A percentile compares a stretch with the other conserved stretches of the same genome.
Evolutionary conservation across 202 grass and related monocot genomes (phyloP).

Genomic region (Zizania palustris): DNA sequence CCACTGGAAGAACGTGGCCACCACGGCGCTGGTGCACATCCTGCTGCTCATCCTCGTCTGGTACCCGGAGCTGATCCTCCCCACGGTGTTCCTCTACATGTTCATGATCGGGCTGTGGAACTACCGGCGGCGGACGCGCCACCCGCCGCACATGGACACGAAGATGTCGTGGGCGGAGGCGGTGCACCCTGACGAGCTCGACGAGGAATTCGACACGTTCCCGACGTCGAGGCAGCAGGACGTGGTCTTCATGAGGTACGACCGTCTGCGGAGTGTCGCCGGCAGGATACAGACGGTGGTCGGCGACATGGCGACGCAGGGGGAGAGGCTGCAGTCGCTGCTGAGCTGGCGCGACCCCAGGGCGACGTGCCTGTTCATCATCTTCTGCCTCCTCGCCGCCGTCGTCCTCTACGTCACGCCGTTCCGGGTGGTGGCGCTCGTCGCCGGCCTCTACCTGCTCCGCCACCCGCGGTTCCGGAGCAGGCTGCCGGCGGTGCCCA

Average conservation of each 20-base stretch:
- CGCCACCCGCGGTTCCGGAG: conserved; percentile 87
- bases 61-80: conserved; percentile 96
- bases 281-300: conserved; percentile 96
- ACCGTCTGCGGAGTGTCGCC: conserved; percentile 77
- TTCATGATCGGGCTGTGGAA: conserved; percentile 95
- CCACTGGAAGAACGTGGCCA: conserved; percentile 78
- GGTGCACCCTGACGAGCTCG: conserved; percentile 78
- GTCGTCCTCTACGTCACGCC: conserved; percentile 85
- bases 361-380: conserved; percentile 73
- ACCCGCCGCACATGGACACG: conserved; percentile 94
- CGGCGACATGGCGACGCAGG: conserved; percentile 95
- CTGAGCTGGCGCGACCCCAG: conserved; percentile 89
- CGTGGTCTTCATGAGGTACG: conserved; percentile 89
- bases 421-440: conserved; percentile 77
- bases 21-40: conserved; percentile 79
- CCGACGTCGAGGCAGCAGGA: conserved; percentile 80
- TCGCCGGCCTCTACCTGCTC: conserved; percentile 74
- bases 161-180: conserved; percentile 89
- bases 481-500: conserved; percentile 78
- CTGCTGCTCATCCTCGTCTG: conserved; percentile 84
- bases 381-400: conserved; percentile 77
- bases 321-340: conserved; percentile 82
- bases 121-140: conserved; percentile 58
- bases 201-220: conserved; percentile 98
- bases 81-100: conserved; percentile 92